Conservation (phyloP, 2,329 filamentous ascomycete genomes). For the Acrocalymma vagum region DNA sequence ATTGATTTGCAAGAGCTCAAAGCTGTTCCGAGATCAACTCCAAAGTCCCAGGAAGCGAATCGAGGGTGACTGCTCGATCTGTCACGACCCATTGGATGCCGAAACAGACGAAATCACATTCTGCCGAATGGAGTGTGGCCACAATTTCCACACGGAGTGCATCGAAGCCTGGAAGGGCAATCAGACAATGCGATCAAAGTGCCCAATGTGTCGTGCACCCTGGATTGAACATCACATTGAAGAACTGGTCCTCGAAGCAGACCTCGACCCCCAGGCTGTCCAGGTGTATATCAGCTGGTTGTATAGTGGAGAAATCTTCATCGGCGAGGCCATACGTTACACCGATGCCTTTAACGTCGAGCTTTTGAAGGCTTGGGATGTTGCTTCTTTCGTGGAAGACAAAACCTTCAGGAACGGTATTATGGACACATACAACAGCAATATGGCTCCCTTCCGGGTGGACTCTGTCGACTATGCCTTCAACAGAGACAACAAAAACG, state of each 20-base stretch:
- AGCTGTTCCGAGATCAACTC: constrained; percentile 19
- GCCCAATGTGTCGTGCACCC: no score
- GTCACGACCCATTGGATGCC: constrained; percentile 6
- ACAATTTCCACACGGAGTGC: constrained; percentile 19
- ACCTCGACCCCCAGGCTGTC: constrained; percentile 7
- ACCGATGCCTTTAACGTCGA: constrained; percentile 4
- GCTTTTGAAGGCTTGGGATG: constrained; percentile 10
- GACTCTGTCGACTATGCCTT: no score
- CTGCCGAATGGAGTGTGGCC: constrained; percentile 13
- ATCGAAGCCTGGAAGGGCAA: constrained; percentile 4
- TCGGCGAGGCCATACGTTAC: not conserved
- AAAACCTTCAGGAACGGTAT: constrained; percentile 2
- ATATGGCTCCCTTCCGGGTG: no score
- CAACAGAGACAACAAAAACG: no score
- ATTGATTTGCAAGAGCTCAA: constrained; percentile 24
- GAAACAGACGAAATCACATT: constrained; percentile 5
- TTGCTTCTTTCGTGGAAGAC: constrained; percentile 6
- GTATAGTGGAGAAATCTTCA: constrained; percentile 7
- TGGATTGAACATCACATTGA: not conserved
- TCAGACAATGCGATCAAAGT: no score
- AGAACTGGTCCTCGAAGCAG: not conserved
- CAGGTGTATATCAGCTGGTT: constrained; percentile 25
- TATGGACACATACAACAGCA: no score
- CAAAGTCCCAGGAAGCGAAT: constrained; percentile 22
- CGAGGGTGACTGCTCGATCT: constrained; percentile 23